Evolutionary conservation across 257 asterid species (phyloP).

Genomic region (Coffea canephora): DNA sequence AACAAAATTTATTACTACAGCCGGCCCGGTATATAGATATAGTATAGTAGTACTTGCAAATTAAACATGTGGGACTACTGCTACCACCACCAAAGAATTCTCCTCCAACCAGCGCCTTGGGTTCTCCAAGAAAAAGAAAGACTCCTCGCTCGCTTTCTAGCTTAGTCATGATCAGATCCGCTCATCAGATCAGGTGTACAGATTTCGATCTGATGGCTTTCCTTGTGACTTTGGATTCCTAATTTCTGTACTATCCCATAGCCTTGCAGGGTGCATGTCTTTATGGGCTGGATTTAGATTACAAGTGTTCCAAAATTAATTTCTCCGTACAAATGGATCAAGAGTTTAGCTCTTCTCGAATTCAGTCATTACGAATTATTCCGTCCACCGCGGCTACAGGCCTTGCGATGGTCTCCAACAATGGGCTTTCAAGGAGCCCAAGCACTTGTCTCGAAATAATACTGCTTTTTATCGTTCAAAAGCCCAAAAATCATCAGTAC

Average conservation of each 20-base stretch:
- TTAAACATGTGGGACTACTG: too few species aligned
- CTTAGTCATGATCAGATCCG: neutral
- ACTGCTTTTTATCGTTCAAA: too few species aligned
- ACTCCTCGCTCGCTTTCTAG: neutral
- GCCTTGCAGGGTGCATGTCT: neutral
- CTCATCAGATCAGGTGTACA: conserved; percentile 1
- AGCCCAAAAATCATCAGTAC: neutral
- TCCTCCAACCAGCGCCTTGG: conserved; percentile 3
- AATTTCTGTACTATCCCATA: neutral
- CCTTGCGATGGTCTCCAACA: neutral
- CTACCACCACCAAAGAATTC: too few species aligned
- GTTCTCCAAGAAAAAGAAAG: neutral
- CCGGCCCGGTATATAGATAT: too few species aligned
- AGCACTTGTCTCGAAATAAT: too few species aligned
- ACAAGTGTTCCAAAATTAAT: conserved; percentile 1
- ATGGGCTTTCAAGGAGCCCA: neutral
- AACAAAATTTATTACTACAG: too few species aligned
- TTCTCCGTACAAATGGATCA: conserved; percentile 24
- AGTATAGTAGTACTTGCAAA: too few species aligned
- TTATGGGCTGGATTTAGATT: neutral
- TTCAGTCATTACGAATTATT: neutral
- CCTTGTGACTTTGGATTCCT: neutral
- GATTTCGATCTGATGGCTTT: neutral
- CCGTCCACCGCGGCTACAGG: neutral
- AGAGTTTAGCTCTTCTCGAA: neutral